Conservation (phyloP, 2,329 filamentous ascomycete species). For the Fusarium proliferatum region DNA sequence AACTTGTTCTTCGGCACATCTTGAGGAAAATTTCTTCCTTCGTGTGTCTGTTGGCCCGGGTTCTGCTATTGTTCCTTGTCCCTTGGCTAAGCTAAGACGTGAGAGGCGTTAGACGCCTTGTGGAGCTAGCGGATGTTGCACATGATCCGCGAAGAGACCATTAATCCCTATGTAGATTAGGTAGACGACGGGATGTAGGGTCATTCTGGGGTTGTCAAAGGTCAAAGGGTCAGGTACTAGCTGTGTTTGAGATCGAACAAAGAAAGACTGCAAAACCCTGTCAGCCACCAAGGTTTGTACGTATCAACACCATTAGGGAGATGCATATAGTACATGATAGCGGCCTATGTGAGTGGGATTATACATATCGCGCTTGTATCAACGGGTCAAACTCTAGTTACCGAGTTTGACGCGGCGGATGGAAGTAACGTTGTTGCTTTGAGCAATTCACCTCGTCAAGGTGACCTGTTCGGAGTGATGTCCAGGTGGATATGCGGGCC, state of each 20-base stretch:
- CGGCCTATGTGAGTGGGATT: conserved; percentile 6
- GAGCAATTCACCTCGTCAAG: conserved; percentile 9
- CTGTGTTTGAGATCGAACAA: conserved; percentile 10
- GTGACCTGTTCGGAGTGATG: conserved; percentile 12
- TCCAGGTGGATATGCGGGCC: conserved; percentile 34
- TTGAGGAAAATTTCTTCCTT: conserved; percentile 25
- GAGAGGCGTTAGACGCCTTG: conserved; percentile 48
- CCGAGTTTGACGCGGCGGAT: conserved; percentile 27
- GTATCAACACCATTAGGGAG: conserved; percentile 11
- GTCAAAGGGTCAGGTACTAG: conserved; percentile 33
- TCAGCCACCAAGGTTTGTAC: conserved; percentile 4
- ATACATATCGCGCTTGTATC: conserved; percentile 29
- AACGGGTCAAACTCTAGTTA: not conserved
- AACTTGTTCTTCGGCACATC: conserved; percentile 38
- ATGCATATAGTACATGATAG: not conserved
- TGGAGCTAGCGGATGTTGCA: conserved; percentile 48
- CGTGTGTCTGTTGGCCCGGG: conserved; percentile 38
- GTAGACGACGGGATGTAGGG: conserved; percentile 32
- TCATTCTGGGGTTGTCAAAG: conserved; percentile 23
- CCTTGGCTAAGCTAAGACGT: conserved; percentile 36
- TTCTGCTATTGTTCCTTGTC: conserved; percentile 29
- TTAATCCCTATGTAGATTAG: conserved; percentile 45
- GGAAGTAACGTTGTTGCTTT: conserved; percentile 12
- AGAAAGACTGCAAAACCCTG: conserved; percentile 11
- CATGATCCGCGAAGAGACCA: conserved; percentile 44